These are phyloP conservation scores for Hypoxylon sp. DNA, from an alignment of 2,329 filamentous ascomycete genomes.

Conservation along the genomic window DNA sequence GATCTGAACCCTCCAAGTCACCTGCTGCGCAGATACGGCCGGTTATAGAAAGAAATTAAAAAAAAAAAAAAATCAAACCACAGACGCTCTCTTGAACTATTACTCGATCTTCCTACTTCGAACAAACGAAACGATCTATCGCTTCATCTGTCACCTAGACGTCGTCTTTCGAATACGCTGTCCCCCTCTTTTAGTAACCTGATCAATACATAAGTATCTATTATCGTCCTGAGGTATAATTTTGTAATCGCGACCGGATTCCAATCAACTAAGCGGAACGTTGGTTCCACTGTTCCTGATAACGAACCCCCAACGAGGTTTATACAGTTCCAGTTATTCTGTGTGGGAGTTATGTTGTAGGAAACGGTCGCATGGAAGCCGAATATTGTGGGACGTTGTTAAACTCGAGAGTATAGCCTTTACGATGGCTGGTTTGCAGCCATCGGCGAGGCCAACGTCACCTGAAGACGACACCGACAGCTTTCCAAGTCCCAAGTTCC, in stretches of 20 bases:
- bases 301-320: conserved; percentile 1
- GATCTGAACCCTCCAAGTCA: conserved; percentile 10
- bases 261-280: neutral
- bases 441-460: conserved; percentile 55
- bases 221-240: conserved; percentile 14
- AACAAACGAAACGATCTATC: conserved; percentile 20
- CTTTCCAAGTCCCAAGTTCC: conserved; percentile 59
- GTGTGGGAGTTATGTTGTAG: conserved; percentile 18
- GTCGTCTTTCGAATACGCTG: conserved; percentile 6
- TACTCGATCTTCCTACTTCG: conserved; percentile 10
- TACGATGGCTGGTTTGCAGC: conserved; percentile 59
- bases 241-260: conserved; percentile 9
- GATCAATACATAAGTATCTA: conserved; percentile 16
- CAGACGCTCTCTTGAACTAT: conserved; percentile 34
- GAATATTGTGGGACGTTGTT: conserved; percentile 3
- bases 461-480: conserved; percentile 58
- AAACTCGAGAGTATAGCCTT: conserved; percentile 5
- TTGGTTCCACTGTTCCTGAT: conserved; percentile 5
- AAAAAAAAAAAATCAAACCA: conserved; percentile 11
- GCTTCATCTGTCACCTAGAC: neutral
- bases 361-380: conserved; percentile 20
- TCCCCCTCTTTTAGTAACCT: conserved; percentile 15
- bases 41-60: neutral
- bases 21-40: conserved; percentile 42
- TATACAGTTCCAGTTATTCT: neutral